Evolutionary conservation across 2,329 filamentous ascomycete genomes (phyloP), one percentile per base, ranked within the genome.

Genomic region (Penicillium sp.): DNA sequence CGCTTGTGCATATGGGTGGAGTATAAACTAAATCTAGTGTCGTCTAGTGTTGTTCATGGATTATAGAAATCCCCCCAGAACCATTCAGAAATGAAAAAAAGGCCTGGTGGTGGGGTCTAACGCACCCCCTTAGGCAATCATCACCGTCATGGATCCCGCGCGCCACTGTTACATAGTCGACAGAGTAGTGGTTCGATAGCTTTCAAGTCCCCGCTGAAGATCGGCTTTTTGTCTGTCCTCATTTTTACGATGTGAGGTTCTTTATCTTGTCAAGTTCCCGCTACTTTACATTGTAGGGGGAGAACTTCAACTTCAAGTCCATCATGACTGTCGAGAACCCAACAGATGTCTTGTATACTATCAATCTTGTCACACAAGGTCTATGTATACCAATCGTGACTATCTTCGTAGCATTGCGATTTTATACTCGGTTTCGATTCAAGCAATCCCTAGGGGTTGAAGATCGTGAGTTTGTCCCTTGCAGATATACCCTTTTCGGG

Each of bases 301-400:
- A n/a, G 27, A 3, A 39, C 17, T 29, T 17, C 17, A 31, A 17
- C 27, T 39, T 55, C 25, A 35, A 31, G 13, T 12, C 49, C 60
- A 66, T 52, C 36, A 67, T 70, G 68, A 48, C 61, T 7, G 56
- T 63, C 35, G 54, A 54, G 9, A 50, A 69, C 38, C 68, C 68
- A 7, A 55, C 59, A 15, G 70, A 73, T 66, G 62, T 62, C 19
- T 53, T 74, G 17, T 52, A 67, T 47, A 75, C 68, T 0, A 55
- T 75, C 44, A 75, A 72, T 56, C 53, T 75, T 2, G 67, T 74
- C 29, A 75, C 72, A 17, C 72, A 77, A 64, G 65, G 61, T 41
- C 62, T 76, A 13, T 76, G 71, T 56, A 71, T 77, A 42, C 68
- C 69, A 1, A 67, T 74, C n/a, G 64, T 70, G 19, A 66, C 69